These are phyloP conservation scores for Mucor indicus DNA, from an alignment of 371 early-diverging fungal genomes.

Conservation along the genomic window DNA sequence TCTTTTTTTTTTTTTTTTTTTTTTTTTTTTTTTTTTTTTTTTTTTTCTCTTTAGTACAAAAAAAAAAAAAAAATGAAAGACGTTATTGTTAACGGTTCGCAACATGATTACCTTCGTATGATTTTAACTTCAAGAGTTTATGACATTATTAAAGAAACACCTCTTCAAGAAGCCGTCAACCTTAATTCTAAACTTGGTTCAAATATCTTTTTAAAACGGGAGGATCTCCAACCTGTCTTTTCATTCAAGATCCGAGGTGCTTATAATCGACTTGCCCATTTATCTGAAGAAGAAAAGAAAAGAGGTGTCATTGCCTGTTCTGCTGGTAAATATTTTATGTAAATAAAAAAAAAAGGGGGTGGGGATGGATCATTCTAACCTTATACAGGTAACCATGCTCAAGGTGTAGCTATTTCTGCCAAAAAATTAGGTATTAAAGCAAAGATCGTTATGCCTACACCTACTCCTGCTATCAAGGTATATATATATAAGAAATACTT, in stretches of 20 bases:
- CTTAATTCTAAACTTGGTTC: slow-evolving; percentile 70
- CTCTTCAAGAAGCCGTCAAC: slow-evolving; percentile 79
- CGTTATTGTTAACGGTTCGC: not conserved
- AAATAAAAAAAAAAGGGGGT: not conserved
- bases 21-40: not conserved
- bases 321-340: slow-evolving; percentile 56
- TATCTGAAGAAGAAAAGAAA: slow-evolving; percentile 72
- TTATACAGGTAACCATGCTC: slow-evolving; percentile 88
- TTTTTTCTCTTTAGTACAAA: not conserved
- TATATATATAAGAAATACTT: not conserved
- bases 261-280: slow-evolving; percentile 84
- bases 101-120: slow-evolving; percentile 85
- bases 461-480: slow-evolving; percentile 59
- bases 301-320: slow-evolving; percentile 94
- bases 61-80: not conserved
- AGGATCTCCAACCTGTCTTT: slow-evolving; percentile 96
- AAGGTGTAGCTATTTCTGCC: slow-evolving; percentile 93
- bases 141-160: slow-evolving; percentile 91
- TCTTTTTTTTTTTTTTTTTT: not conserved
- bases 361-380: too few species aligned
- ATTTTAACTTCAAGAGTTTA: slow-evolving; percentile 90
- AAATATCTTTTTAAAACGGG: slow-evolving; percentile 84
- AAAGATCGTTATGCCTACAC: slow-evolving; percentile 94
- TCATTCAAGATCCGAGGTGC: slow-evolving; percentile 97
- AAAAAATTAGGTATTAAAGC: slow-evolving; percentile 87